phyloP scores from a whole-genome alignment of 2,329 filamentous ascomycete species.

The Thielaviopsis euricoi region DNA sequence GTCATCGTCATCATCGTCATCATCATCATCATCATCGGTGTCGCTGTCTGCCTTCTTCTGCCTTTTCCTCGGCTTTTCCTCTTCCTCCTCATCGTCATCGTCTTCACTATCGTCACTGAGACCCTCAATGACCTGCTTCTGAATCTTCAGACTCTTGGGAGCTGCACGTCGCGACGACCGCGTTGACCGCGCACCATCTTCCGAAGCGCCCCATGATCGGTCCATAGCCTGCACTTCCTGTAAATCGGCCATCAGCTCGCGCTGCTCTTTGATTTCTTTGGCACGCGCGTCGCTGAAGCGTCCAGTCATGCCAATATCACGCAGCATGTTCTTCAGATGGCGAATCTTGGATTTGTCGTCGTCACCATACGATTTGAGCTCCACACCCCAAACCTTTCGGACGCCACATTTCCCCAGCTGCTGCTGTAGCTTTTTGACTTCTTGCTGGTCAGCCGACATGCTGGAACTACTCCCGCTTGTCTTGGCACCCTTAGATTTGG shows the following conservation, averaged over 20 bases:
- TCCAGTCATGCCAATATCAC: conserved; percentile 73
- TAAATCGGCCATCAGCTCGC: conserved; percentile 71
- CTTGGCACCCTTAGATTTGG: conserved; percentile 25
- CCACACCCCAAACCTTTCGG: conserved; percentile 77
- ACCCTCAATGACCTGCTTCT: conserved; percentile 19
- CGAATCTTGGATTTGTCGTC: conserved; percentile 64
- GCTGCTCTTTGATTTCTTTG: conserved; percentile 67
- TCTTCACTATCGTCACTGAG: conserved; percentile 16
- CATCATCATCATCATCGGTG: conserved; percentile 48
- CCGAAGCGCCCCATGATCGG: conserved; percentile 51
- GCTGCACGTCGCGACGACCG: conserved; percentile 19
- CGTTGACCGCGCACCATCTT: conserved; percentile 24
- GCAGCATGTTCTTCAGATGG: conserved; percentile 64
- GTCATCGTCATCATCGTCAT: conserved; percentile 19
- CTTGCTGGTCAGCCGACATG: conserved; percentile 42
- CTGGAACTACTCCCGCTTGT: conserved; percentile 23
- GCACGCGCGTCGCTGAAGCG: conserved; percentile 76
- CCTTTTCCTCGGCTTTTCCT: conserved; percentile 17
- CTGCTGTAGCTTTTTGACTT: conserved; percentile 77
- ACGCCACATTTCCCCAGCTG: conserved; percentile 83
- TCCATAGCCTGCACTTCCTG: conserved; percentile 74
- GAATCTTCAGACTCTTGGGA: conserved; percentile 13
- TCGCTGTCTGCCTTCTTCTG: not conserved
- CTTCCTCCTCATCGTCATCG: conserved; percentile 18
- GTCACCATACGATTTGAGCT: conserved; percentile 58